A percentile compares a stretch with the other conserved stretches of the same genome.
These are phyloP conservation scores for Triglochin maritima DNA, from an alignment of 106 monocot genomes.

Conservation along the genomic window DNA sequence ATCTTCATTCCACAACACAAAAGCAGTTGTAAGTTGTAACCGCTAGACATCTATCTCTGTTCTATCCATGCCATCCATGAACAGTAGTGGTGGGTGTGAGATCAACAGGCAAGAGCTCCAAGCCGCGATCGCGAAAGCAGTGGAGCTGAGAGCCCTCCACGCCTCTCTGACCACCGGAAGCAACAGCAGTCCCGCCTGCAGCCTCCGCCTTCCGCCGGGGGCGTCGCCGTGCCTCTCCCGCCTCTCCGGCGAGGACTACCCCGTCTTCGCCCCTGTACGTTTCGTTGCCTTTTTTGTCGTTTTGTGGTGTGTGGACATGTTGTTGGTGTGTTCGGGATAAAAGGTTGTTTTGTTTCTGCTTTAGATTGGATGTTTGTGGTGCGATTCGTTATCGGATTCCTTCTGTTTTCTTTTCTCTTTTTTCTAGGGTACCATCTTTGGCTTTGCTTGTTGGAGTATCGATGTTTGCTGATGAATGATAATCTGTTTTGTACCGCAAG, in stretches of 20 bases:
- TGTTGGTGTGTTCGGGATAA: neutral
- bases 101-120: conserved; percentile 49
- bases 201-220: conserved; percentile 19
- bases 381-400: neutral
- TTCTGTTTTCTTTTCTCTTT: neutral
- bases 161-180: conserved; percentile 42
- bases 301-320: neutral
- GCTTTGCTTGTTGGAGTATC: neutral
- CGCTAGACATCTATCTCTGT: neutral
- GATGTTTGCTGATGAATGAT: neutral
- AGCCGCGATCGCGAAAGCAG: conserved; percentile 64
- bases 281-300: neutral
- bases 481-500: neutral
- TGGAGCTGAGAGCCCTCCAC: conserved; percentile 73
- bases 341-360: neutral
- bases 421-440: neutral
- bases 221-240: conserved; percentile 44
- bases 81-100: conserved; percentile 10
- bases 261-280: conserved; percentile 85
- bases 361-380: neutral
- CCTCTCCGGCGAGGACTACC: conserved; percentile 58
- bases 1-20: too few species aligned
- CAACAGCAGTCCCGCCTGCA: conserved; percentile 24
- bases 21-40: too few species aligned
- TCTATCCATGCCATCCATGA: conserved; percentile 23